Base-by-base conservation (phyloP, 208 protist species). In the Angomonas desouzai region DNA sequence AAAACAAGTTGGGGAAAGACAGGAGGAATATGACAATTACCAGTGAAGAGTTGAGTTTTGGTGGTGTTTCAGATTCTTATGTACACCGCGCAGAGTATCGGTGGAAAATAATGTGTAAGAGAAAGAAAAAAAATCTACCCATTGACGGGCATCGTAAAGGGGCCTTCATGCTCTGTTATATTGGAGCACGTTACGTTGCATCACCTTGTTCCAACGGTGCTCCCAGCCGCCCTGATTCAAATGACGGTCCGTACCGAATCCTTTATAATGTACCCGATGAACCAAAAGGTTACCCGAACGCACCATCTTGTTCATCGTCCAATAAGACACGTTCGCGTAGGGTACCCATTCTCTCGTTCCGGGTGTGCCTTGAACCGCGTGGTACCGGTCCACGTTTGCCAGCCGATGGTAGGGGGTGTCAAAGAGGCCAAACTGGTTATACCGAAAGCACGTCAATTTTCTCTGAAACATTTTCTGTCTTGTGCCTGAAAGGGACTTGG, bases 251-350 rank as follows among this genome's bases (percentile, higher is more conserved):
- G 85, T 93, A 48, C 90, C 90, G 74, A 75, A 93, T 10, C 90
- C 90, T 23, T 57, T 82, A 73, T 93, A 92, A 53, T 96, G 84
- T 18, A 93, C 87, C 34, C 90, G 85, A 68, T 96, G 90, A 16
- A 93, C 90, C 38, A 96, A 73, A 48, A 96, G 68, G 60, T 92
- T 89, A 40, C 90, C 90, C 48, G 67, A 69, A 27, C 90, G 82
- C 22, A 94, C 84, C 70, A 93, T 80, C 73, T 93, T 92, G 74
- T 96, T 93, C 87, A 93, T 93, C 18, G 87, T 93, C 85, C 87
- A 93, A 28, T 74, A 89, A 0, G 90, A 96, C 27, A 96, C 72
- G 64, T 96, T 96, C 20, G 79, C 82, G 66, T 92, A 92, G 48
- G 85, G 85, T 55, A 96, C 87, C 87, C 90, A 96, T 58, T 96